Evolutionary conservation across 2,329 filamentous ascomycete species (phyloP), one percentile per base, ranked within the genome.

Genomic region (Lasiodiplodia citricola): DNA sequence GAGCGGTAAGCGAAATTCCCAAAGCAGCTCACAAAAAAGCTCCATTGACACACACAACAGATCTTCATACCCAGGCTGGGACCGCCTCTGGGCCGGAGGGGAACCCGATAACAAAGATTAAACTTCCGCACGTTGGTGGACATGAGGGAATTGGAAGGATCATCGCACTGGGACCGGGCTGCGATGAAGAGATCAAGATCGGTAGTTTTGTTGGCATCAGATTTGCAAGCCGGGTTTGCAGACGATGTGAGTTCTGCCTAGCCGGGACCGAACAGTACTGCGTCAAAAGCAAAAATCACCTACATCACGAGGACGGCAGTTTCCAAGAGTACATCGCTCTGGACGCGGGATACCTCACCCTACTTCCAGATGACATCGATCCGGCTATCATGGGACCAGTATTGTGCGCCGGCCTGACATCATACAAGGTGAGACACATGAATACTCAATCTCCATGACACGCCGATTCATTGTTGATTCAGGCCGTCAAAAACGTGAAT

Each of bases 251-350:
- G 62, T 82, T 80, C 66, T 83, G 82, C 69, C 75, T 80, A n/a
- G 77, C 78, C 0, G 80, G 78, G 5, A 76, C 70, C 50, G 82
- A 81, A 68, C 80, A 81, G 74, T 78, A 82, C 69, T 83, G 82
- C 55, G 68, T 75, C 35, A 78, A 79, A 44, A 76, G 79, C 41
- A 83, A 80, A 10, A 83, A 83, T 54, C 82, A 83, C 73, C 72
- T 83, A 55, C 81, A 83, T 70, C 81, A 83, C 68, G 81, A 83
- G 65, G 82, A 83, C 69, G 82, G 82, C 0, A 80, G 80, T 57
- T 84, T 83, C 62, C 81, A 83, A 70, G 74, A 83, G 73, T 83
- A 81, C 69, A 80, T 83, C 67, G 78, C 76, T 5, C 74, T 83
- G n/a, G 81, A 83, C 72, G 80, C 80, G 41, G 80, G 81, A 51